phyloP scores from a whole-genome alignment of 345 rosid species.

The Isatis tinctoria region DNA sequence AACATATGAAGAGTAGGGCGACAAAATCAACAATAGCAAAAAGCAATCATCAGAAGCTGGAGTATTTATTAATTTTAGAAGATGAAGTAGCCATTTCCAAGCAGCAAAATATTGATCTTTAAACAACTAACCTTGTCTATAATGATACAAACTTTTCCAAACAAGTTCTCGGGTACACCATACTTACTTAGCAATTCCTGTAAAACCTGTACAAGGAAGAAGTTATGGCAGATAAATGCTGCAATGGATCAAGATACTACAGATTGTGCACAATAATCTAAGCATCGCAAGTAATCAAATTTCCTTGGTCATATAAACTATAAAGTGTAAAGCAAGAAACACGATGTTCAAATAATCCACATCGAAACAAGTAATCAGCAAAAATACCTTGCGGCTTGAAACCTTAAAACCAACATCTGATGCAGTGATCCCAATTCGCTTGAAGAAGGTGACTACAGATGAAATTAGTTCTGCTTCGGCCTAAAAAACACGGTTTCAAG shows the following conservation, averaged over 20 bases:
- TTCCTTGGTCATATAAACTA: background rate
- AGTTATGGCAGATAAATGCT: background rate
- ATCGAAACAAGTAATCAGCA: background rate
- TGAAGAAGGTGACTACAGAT: constrained; percentile 75
- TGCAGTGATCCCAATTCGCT: constrained; percentile 71
- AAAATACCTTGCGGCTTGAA: constrained; percentile 86
- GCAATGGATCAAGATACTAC: background rate
- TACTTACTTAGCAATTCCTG: constrained; percentile 75
- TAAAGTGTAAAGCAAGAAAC: background rate
- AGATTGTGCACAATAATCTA: background rate
- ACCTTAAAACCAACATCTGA: constrained; percentile 89
- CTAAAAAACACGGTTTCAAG: constrained; percentile 31
- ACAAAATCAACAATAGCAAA: background rate
- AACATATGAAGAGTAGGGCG: background rate
- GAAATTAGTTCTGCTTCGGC: constrained; percentile 97
- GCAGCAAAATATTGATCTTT: background rate
- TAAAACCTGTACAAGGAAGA: constrained; percentile 52
- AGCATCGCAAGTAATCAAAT: background rate
- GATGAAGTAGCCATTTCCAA: constrained; percentile 7
- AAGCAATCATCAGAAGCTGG: background rate
- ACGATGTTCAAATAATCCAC: background rate
- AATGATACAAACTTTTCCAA: constrained; percentile 77
- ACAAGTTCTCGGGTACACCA: constrained; percentile 63
- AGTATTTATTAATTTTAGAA: background rate
- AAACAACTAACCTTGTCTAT: constrained; percentile 80